Evolutionary conservation across 2,329 filamentous ascomycete genomes (phyloP).

Genomic region (Pseudopyricularia javanii): DNA sequence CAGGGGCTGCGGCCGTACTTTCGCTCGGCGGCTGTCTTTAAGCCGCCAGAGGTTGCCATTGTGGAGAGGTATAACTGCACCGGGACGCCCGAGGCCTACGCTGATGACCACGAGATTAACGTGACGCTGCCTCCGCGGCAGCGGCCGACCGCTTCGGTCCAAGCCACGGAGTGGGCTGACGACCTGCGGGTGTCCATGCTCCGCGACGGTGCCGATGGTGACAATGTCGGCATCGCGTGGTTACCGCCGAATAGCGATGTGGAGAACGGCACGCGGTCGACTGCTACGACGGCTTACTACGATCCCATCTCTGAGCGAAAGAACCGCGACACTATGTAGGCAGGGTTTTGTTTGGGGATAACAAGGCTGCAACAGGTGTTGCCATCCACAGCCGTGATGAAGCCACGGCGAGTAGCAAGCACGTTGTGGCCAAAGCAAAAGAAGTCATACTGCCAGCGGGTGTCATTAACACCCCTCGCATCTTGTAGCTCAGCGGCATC

Average conservation of each 20-base stretch:
- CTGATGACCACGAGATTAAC: neutral
- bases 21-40: conserved; percentile 6
- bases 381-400: neutral
- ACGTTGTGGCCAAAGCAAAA: neutral
- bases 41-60: neutral
- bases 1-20: conserved; percentile 13
- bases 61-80: conserved; percentile 2
- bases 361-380: conserved; percentile 1
- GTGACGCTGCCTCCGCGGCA: conserved; percentile 5
- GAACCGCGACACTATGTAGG: conserved; percentile 12
- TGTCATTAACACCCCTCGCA: conserved; percentile 38
- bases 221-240: conserved; percentile 21
- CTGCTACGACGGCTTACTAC: conserved; percentile 25
- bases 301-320: conserved; percentile 20
- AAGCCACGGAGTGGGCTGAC: neutral
- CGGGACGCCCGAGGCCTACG: conserved; percentile 2
- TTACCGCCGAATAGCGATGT: conserved; percentile 24
- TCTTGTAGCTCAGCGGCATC: conserved; percentile 47
- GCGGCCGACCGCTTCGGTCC: conserved; percentile 3
- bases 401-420: neutral
- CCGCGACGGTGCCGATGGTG: conserved; percentile 12
- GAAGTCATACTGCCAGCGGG: conserved; percentile 49
- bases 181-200: conserved; percentile 1
- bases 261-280: conserved; percentile 25
- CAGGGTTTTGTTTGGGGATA: neutral